These are phyloP conservation scores for Cyberlindnera amylophila DNA, from an alignment of 805 yeast genomes.

Conservation along the genomic window DNA sequence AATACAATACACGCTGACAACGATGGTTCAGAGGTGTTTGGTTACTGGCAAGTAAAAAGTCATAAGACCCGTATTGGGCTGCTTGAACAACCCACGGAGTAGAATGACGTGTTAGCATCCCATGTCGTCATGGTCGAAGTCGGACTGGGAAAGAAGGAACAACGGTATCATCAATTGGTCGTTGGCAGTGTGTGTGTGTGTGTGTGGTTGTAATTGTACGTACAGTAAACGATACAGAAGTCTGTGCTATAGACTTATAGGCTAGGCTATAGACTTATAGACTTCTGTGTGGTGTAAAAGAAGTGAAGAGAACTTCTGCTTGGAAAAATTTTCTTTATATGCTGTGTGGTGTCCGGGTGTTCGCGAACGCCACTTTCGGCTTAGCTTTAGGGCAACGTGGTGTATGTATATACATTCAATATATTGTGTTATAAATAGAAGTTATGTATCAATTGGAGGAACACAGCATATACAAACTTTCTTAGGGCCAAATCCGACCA, in stretches of 20 bases:
- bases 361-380: no score
- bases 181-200: background rate
- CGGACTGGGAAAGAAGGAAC: conserved; percentile 91
- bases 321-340: background rate
- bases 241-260: no score
- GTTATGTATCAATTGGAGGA: no score
- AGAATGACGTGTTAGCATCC: conserved; percentile 37
- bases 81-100: conserved; percentile 29
- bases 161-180: conserved; percentile 40
- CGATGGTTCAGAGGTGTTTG: conserved; percentile 51
- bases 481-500: no score
- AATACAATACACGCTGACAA: background rate
- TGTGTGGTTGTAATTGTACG: background rate
- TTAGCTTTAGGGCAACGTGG: conserved; percentile 4
- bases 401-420: no score
- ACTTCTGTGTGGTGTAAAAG: no score
- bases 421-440: no score
- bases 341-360: conserved; percentile 6
- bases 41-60: conserved; percentile 88
- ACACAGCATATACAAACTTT: no score
- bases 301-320: background rate
- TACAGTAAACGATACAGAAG: background rate
- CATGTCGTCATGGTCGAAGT: conserved; percentile 90
- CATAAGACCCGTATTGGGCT: conserved; percentile 32
- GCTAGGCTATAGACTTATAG: no score